Base-by-base conservation (phyloP, 2,329 filamentous ascomycete genomes). In the Pseudogymnoascus sp. region DNA sequence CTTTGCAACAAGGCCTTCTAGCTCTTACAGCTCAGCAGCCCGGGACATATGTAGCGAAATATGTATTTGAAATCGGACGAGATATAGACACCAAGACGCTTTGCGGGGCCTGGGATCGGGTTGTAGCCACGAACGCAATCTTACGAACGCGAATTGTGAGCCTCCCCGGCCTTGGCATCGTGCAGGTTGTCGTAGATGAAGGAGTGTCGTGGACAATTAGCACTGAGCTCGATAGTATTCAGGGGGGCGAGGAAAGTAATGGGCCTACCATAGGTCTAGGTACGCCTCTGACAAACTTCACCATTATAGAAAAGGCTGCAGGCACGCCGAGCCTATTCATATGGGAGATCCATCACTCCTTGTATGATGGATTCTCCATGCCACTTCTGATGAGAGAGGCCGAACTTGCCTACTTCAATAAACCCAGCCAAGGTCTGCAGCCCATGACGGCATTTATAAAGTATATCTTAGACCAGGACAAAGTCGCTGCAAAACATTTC, bases 291-390 rank as follows among this genome's bases (percentile, higher is more conserved):
- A 55, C 49, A 1, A 55, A 33, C 4, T 55, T 55, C 9, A 6
- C 49, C 5, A 19, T 55, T 12, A 33, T 33, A 33, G 49, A 55
- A 33, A 25, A 12, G 5, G n/a, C 49, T 7, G 3, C 25, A 33
- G 25, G n/a, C n/a, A 19, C 9, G 49, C 28, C 49, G 25, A 36
- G 7, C 28, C 33, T 39, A 19, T 39, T 60, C 23, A 41, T 41
- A 28, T 63, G 59, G 23, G 64, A 62, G 1, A 60, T 86, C 6
- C 84, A 85, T 66, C 84, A 87, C 71, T 78, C 81, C 1, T 66
- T 85, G 1, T 87, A 86, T 67, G 84, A 87, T 71, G 84, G 85
- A 14, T 86, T 84, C 83, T 84, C 83, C 2, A 80, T 85, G 49
- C 49, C 49, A 19, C 49, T 55, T 55, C 16, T 55, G 9, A 55